Conservation (phyloP, 2,329 filamentous ascomycete species). For the Tolypocladium paradoxum region DNA sequence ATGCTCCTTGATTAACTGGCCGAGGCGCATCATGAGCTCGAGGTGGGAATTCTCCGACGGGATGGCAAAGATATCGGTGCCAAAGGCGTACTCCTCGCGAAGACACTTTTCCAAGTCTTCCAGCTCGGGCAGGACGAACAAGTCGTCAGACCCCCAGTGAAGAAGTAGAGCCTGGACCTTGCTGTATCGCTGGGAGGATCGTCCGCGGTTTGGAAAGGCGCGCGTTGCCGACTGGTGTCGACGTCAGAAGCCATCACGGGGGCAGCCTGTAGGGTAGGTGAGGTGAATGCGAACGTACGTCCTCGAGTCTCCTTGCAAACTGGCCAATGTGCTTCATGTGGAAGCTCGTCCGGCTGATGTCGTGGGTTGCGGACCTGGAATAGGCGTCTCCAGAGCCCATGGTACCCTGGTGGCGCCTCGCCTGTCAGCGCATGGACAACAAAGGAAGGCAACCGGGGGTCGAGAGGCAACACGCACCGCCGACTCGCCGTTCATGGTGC, state of each 20-base stretch:
- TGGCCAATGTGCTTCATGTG: conserved; percentile 45
- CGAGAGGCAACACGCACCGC: conserved; percentile 28
- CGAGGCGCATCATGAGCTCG: conserved; percentile 46
- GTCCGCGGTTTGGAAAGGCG: conserved; percentile 45
- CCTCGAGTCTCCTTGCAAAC: conserved; percentile 44
- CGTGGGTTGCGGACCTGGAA: conserved; percentile 37
- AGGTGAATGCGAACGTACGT: conserved; percentile 32
- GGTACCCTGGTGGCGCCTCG: neutral
- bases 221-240: conserved; percentile 36
- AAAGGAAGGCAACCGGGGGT: neutral
- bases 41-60: conserved; percentile 48
- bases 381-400: conserved; percentile 12
- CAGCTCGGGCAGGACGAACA: conserved; percentile 47
- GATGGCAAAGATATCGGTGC: conserved; percentile 47
- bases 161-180: conserved; percentile 44
- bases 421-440: neutral
- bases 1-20: conserved; percentile 44
- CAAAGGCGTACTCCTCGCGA: conserved; percentile 43
- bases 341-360: conserved; percentile 46
- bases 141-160: conserved; percentile 47
- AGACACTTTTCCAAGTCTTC: conserved; percentile 45
- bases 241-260: neutral
- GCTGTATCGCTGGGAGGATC: conserved; percentile 40
- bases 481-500: conserved; percentile 36
- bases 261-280: neutral